Conservation (phyloP, 495 filamentous ascomycete species). For the Copromyces sp. region DNA sequence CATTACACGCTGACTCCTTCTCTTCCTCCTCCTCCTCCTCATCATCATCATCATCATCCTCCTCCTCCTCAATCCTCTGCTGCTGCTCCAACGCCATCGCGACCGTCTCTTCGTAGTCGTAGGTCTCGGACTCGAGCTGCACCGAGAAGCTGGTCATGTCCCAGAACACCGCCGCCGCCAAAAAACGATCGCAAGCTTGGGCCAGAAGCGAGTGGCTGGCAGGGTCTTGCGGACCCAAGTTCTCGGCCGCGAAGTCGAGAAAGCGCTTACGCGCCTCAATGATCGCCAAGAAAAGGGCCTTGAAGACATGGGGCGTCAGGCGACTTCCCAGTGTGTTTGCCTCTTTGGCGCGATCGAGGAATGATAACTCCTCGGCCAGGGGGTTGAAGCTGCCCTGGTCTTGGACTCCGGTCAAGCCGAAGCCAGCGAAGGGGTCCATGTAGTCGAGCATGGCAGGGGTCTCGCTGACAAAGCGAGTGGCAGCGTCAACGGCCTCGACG, state of each 20-base stretch:
- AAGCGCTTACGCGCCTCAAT: slow-evolving; percentile 3
- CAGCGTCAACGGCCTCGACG: not conserved
- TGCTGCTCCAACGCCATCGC: not conserved
- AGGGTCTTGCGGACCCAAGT: not conserved
- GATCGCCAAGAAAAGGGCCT: not conserved
- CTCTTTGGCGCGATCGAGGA: not conserved
- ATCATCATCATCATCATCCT: not conserved
- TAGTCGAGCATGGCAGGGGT: not conserved
- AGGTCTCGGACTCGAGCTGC: not conserved
- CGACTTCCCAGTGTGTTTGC: not conserved
- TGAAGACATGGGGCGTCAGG: not conserved
- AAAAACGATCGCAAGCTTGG: not conserved
- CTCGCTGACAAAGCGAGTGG: not conserved
- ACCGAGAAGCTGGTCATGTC: not conserved
- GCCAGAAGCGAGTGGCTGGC: not conserved
- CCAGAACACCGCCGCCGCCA: not conserved
- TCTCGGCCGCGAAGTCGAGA: not conserved
- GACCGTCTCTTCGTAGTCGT: not conserved
- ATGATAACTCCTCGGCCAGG: not conserved
- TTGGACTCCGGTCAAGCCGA: not conserved
- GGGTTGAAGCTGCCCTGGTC: not conserved
- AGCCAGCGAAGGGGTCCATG: not conserved
- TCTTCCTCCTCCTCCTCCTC: not conserved
- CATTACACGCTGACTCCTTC: not conserved
- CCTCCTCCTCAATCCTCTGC: not conserved